Conservation (phyloP, 768 basidiomycete genomes). For the Psilocybe subaeruginosa region DNA sequence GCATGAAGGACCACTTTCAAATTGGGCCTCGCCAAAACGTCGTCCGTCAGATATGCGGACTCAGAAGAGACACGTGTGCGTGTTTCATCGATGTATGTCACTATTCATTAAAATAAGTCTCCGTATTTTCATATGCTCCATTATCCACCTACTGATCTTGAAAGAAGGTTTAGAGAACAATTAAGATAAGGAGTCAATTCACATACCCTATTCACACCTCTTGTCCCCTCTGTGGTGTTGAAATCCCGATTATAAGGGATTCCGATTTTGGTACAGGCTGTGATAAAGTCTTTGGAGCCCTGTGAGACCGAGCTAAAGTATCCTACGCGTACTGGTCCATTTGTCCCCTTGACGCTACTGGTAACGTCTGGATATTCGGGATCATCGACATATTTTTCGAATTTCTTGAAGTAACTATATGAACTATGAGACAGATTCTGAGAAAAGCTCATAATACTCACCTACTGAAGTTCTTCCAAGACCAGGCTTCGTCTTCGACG, state of each 20-base stretch:
- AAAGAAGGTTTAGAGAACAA: neutral
- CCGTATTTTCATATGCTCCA: neutral
- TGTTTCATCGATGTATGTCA: constrained; percentile 63
- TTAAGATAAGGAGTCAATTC: neutral
- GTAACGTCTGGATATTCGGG: constrained; percentile 51
- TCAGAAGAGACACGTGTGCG: constrained; percentile 60
- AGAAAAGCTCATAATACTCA: constrained; percentile 23
- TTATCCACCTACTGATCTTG: constrained; percentile 33
- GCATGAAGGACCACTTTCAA: constrained; percentile 58
- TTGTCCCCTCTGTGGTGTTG: constrained; percentile 53
- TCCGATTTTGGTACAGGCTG: constrained; percentile 52
- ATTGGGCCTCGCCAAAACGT: constrained; percentile 62
- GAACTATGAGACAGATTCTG: neutral
- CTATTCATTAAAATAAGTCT: constrained; percentile 33
- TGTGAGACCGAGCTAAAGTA: constrained; percentile 46
- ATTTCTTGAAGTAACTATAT: constrained; percentile 62
- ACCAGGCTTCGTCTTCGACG: constrained; percentile 59
- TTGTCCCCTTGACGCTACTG: constrained; percentile 41
- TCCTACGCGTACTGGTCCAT: constrained; percentile 58
- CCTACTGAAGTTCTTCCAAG: constrained; percentile 58
- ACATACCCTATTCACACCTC: constrained; percentile 58
- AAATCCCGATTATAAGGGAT: constrained; percentile 59
- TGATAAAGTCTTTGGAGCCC: constrained; percentile 48
- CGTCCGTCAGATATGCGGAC: constrained; percentile 61
- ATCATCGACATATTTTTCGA: constrained; percentile 57